phyloP scores from a whole-genome alignment of 1,139 yeast genomes.

The Taphrina confusa region DNA sequence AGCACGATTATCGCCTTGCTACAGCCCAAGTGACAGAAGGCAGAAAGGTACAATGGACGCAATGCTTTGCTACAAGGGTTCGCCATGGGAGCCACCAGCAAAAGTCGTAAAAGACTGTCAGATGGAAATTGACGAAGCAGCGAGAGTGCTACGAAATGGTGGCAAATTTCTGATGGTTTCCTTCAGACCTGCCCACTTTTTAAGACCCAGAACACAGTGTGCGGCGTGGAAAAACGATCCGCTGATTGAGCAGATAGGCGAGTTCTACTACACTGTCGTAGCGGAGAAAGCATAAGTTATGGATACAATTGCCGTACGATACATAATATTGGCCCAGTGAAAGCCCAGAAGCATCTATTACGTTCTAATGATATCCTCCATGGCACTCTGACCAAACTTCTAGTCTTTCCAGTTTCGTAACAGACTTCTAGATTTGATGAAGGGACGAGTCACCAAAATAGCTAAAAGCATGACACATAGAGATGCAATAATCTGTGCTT shows the following conservation, averaged over 20 bases:
- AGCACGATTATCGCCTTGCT: neutral
- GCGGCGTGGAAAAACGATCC: conserved; percentile 16
- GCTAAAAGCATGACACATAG: conserved; percentile 56
- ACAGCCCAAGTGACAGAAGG: neutral
- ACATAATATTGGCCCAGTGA: too few species aligned
- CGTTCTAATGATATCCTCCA: too few species aligned
- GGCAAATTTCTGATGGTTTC: conserved; percentile 42
- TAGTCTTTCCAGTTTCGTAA: conserved; percentile 27
- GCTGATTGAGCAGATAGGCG: conserved; percentile 20
- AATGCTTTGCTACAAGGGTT: conserved; percentile 42
- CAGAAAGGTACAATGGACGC: conserved; percentile 43
- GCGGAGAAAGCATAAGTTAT: conserved; percentile 19
- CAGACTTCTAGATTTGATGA: conserved; percentile 48
- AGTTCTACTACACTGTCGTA: conserved; percentile 22
- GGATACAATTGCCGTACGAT: neutral
- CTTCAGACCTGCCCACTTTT: conserved; percentile 43
- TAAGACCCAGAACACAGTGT: conserved; percentile 13
- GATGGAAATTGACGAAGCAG: conserved; percentile 41
- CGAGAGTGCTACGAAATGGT: conserved; percentile 40
- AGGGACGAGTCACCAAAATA: conserved; percentile 57
- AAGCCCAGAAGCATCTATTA: too few species aligned
- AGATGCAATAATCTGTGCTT: conserved; percentile 62
- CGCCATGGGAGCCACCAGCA: conserved; percentile 42
- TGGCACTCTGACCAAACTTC: too few species aligned
- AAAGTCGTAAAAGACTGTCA: conserved; percentile 39